Base-by-base conservation (phyloP, 139 green algal genomes). In the Dunaliella primolecta region DNA sequence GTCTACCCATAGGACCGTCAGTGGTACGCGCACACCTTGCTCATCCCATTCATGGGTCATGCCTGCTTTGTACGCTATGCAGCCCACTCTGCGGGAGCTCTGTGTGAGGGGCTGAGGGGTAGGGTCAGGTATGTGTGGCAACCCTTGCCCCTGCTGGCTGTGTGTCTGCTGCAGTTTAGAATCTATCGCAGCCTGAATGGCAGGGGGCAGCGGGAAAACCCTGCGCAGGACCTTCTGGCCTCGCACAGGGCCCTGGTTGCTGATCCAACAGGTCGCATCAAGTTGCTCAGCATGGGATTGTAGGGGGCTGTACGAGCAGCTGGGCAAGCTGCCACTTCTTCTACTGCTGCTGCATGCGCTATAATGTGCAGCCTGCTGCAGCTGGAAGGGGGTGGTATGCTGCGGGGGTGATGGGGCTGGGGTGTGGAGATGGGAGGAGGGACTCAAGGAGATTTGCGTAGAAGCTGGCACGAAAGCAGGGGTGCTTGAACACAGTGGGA, bases 41-140 rank as follows among this genome's bases (percentile, higher is more conserved):
- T 96, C 88, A 85, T 99, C 96, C 97, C 97, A 99, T 75, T 95
- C 93, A 84, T 96, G 92, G 3, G 95, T 99, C 97, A 99, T 99
- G 81, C 97, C 97, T 0, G 91, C 94, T 89, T 99, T 99, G 27
- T 98, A 87, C 0, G 94, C 97, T 21, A 99, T 92, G 75, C 94
- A 86, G 0, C 97, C 97, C 0, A 92, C 92, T 24, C 97, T 89
- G 30, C 88, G 81, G 0, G 90, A 94, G 0, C 80, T 75, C 33
- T 83, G 78, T 15, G 33, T 30, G 55, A 93, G 35, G 30, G 84
- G 78, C 35, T 86, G 74, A 7, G 75, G 57, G 83, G 91, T 84
- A n/a, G 93, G 64, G 27, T 83, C 80, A 11, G 88, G 88, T 3
- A 85, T 71, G 2, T 37, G 20, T 33, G 56, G 72, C 11, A 33